Conservation (phyloP, 441 rosid genomes). For the Adansonia gregorii region DNA sequence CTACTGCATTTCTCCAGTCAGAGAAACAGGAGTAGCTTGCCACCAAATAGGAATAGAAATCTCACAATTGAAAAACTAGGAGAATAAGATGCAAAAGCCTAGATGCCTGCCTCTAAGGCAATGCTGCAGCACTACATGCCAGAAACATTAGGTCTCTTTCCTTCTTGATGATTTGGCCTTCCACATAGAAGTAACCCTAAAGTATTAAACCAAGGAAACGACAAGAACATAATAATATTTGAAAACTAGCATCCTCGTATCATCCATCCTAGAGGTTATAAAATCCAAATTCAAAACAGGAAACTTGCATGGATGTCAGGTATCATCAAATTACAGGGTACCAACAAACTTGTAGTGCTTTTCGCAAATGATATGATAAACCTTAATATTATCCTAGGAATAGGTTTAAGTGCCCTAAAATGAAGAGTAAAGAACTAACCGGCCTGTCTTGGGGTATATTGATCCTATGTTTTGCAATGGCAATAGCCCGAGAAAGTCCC, state of each 20-base stretch:
- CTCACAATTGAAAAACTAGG: background rate
- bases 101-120: background rate
- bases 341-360: background rate
- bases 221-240: background rate
- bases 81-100: slow-evolving; percentile 5
- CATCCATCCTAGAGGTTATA: slow-evolving; percentile 3
- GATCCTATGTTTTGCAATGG: slow-evolving; percentile 86
- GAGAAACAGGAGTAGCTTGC: background rate
- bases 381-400: background rate
- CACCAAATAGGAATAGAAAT: background rate
- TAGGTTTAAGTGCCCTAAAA: background rate
- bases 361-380: background rate
- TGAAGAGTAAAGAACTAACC: slow-evolving; percentile 41
- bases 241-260: background rate
- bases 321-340: background rate
- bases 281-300: background rate
- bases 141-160: background rate
- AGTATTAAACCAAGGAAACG: background rate
- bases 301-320: background rate
- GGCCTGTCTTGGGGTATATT: slow-evolving; percentile 70
- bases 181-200: background rate
- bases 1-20: background rate
- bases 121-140: background rate
- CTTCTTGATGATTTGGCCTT: background rate
- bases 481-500: slow-evolving; percentile 83